A percentile compares a stretch with the other conserved stretches of the same genome.
phyloP scores from a whole-genome alignment of 2,329 filamentous ascomycete species.

The Camillea tinctor region DNA sequence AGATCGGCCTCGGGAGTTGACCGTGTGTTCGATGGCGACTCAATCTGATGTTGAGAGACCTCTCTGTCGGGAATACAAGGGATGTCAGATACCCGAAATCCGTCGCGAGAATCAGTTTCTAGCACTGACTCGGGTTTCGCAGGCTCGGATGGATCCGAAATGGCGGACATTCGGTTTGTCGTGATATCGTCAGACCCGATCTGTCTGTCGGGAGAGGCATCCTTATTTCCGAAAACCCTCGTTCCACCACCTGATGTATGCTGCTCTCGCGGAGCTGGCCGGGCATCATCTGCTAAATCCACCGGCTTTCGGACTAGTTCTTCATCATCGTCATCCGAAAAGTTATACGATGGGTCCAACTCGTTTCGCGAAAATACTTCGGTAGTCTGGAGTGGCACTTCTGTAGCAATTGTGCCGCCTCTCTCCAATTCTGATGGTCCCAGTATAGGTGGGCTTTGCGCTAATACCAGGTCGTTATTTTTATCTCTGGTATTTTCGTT shows the following conservation, averaged over 20 bases:
- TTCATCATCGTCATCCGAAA: conserved; percentile 7
- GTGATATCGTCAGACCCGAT: neutral
- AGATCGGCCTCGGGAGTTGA: neutral
- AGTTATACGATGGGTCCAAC: neutral
- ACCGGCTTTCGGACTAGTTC: neutral
- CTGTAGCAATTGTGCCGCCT: neutral
- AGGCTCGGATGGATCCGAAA: neutral
- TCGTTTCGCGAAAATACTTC: conserved; percentile 7
- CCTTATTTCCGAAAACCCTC: neutral
- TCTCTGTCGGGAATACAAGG: neutral
- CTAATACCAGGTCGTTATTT: neutral
- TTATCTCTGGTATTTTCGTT: neutral
- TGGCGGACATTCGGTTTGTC: neutral
- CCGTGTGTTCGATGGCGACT: neutral
- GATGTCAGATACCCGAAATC: neutral
- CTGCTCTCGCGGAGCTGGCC: neutral
- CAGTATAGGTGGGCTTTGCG: neutral
- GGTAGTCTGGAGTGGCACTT: neutral
- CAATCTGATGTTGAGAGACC: neutral
- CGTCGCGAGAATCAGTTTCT: neutral
- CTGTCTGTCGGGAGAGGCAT: neutral
- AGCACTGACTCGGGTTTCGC: neutral
- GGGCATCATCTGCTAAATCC: neutral
- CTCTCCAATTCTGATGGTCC: neutral
- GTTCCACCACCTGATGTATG: neutral